Base-by-base conservation (phyloP, 345 rosid genomes). In the Corchorus olitorius region DNA sequence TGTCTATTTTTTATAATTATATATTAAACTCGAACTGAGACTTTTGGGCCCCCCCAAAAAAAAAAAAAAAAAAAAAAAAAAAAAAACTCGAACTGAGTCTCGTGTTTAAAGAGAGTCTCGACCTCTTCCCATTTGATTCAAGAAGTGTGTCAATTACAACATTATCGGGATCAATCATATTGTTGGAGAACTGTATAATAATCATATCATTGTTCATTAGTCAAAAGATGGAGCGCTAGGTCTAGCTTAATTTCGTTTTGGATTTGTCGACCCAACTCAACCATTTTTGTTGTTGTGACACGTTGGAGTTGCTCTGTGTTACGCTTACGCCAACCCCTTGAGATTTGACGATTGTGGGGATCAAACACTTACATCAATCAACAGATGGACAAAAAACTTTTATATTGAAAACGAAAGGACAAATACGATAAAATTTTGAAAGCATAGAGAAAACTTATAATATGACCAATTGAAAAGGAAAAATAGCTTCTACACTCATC, bases 321-420 rank as follows among this genome's bases (percentile, higher is more conserved):
- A 27, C 13, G 3, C 6, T 22, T 15, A 68, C 72, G 72, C 72
- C 72, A 68, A 8, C 72, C 56, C 72, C 3, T 48, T 35, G 39
- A 67, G 39, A 8, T 46, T 48, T 55, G 27, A 19, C 27, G 58
- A 3, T 10, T 6, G 4, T 8, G 27, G 27, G 59, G 60, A 55
- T 55, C 60, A 55, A n/a, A 1, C 1, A 27, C 1, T 27, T 27
- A 27, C 27, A 27, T 27, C 27, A 52, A 52, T 2, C 27, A 22
- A 20, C 0, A 0, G 8, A 54, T 39, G 43, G 43, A 39, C 43
- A 39, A 6, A 6, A 39, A 39, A 4, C 43, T 39, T 39, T 39
- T 39, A 17, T 53, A 17, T 53, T 53, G 58, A 55, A 55, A 55
- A 4, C 4, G 33, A 19, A 55, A 55, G 33, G 12, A 27, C 27